Evolutionary conservation across 106 monocot species (phyloP), one percentile per base, ranked within the genome.

Genomic region (Hemerocallis citrina): DNA sequence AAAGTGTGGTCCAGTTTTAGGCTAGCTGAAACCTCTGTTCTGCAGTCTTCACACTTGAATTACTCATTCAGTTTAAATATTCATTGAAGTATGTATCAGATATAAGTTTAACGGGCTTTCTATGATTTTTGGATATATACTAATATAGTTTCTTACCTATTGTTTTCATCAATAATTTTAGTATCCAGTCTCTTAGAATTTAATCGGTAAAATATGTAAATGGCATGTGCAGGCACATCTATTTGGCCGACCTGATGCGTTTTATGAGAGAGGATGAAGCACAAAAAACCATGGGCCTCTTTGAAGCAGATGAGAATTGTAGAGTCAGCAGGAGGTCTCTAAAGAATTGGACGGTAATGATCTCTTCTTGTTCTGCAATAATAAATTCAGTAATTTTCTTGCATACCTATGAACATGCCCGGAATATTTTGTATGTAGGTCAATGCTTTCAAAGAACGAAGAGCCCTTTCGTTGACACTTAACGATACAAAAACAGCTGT

Each of bases 401-500:
- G 27, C 29, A 15, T 54, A n/a, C 14, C 54, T 54, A 22, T 21
- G 17, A 32, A 54, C 54, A 32, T 54, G 30, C 54, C 15, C 11
- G 29, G 52, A 29, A 23, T 45, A 19, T 39, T 56, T 34, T 32
- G 22, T 7, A 58, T 34, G 30, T 76, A 93, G 93, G 77, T 93
- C 34, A 86, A 83, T 75, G 83, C 80, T n/a, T 94, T 83, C 61
- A 75, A 73, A 74, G 89, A 89, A 37, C 77, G 94, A 15, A 85
- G 78, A 55, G 83, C 89, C 43, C 89, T 94, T 38, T 60, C 94
- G 7, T 76, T 86, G 51, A 83, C 94, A 5, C 68, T 94, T n/a
- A 83, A 89, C 47, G 94, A 94, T 48, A 89, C 94, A 3, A 94
- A 94, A 65, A 89, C 94, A 52, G 94, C 85, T 19, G 89, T 94